These are phyloP conservation scores for Colletotrichum cuscutae DNA, from an alignment of 2,329 filamentous ascomycete genomes.

Conservation along the genomic window DNA sequence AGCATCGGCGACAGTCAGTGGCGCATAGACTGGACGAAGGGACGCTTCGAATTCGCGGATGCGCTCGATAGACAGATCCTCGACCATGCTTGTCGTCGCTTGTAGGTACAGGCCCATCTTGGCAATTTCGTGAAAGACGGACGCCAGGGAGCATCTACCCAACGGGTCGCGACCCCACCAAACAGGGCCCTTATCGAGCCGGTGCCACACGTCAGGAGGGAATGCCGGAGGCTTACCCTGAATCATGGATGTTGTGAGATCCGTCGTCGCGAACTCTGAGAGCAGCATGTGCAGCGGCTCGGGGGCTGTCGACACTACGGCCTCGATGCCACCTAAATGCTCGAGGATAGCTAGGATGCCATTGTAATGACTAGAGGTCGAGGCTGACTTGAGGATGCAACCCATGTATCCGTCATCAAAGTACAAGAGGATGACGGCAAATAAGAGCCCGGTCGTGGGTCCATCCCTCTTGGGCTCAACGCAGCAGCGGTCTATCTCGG, in stretches of 20 bases:
- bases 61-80: background rate
- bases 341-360: constrained; percentile 49
- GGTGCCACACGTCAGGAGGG: constrained; percentile 44
- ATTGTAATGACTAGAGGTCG: constrained; percentile 42
- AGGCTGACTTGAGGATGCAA: constrained; percentile 33
- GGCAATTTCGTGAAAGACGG: background rate
- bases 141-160: background rate
- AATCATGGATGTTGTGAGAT: constrained; percentile 53
- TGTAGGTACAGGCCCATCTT: background rate
- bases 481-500: background rate
- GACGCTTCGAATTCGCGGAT: background rate
- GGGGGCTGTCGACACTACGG: constrained; percentile 39
- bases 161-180: background rate
- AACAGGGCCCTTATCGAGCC: background rate
- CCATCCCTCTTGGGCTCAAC: constrained; percentile 11
- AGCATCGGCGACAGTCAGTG: background rate
- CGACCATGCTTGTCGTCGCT: background rate
- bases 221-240: constrained; percentile 51
- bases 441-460: constrained; percentile 40
- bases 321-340: constrained; percentile 42
- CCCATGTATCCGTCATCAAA: constrained; percentile 53
- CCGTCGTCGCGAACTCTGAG: constrained; percentile 55
- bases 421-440: constrained; percentile 55
- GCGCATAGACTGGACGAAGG: background rate
- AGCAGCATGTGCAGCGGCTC: constrained; percentile 50